Base-by-base conservation (phyloP, 2,329 filamentous ascomycete genomes). In the Escovopsis sp. region DNA sequence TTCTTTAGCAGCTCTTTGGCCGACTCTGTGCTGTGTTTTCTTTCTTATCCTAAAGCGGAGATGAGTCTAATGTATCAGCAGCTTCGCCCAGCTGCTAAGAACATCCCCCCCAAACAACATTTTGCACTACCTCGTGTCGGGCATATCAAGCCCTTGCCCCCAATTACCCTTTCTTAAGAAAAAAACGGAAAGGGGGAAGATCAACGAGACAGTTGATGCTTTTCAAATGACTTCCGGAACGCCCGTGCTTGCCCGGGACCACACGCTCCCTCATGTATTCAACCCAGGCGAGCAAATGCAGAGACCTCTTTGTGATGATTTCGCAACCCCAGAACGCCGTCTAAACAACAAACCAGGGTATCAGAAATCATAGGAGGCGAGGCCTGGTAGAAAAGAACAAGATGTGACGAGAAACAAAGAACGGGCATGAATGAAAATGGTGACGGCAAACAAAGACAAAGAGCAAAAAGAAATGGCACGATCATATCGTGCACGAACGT, bases 1-100 rank as follows among this genome's bases (percentile, higher is more conserved):
- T 11, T 28, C 27, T n/a, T 28, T 28, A 28, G 15, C n/a, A n/a
- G n/a, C n/a, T n/a, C n/a, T n/a, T n/a, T n/a, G n/a, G n/a, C n/a
- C n/a, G n/a, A n/a, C n/a, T n/a, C n/a, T n/a, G n/a, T n/a, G n/a
- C n/a, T n/a, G n/a, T n/a, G n/a, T n/a, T n/a, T n/a, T n/a, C n/a
- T n/a, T n/a, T n/a, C n/a, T n/a, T n/a, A n/a, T n/a, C 53, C 16
- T 30, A 55, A 60, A 68, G 64, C 63, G 60, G 64, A 65, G 64
- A 62, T 63, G 53, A 58, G 53, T 66, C 60, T 66, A n/a, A n/a
- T n/a, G n/a, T n/a, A 64, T 60, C 43, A 48, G 45, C 42, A 44
- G 45, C 45, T 46, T 41, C 37, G 34, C 34, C 28, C 33, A 33
- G 23, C 35, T 34, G 32, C 37, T 39, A 33, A n/a, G n/a, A n/a